Evolutionary conservation across 441 rosid species (phyloP).

Genomic region (Daphne laureola): DNA sequence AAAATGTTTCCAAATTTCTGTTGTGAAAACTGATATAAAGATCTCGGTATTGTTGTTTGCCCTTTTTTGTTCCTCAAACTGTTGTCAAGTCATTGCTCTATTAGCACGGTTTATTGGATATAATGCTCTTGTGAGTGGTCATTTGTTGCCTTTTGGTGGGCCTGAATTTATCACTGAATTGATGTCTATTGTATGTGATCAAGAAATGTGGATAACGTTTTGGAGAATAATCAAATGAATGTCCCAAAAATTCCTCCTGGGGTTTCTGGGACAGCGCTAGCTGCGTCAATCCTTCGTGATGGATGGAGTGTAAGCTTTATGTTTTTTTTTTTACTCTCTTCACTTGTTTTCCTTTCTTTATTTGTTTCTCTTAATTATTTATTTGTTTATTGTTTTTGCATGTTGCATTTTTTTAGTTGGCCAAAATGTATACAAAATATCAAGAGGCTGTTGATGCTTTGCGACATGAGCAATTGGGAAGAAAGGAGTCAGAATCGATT

Average conservation of each 20-base stretch:
- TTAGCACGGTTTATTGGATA: too few relatives aligned
- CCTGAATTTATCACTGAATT: too few relatives aligned
- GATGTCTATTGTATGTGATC: too few relatives aligned
- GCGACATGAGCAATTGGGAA: slow-evolving; percentile 93
- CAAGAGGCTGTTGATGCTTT: slow-evolving; percentile 98
- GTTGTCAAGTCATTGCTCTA: too few relatives aligned
- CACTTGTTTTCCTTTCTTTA: background rate
- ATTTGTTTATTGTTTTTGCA: slow-evolving; percentile 11
- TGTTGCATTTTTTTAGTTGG: slow-evolving; percentile 44
- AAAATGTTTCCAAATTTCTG: too few relatives aligned
- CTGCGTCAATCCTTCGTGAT: slow-evolving; percentile 94
- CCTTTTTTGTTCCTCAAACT: too few relatives aligned
- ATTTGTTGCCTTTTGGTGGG: too few relatives aligned
- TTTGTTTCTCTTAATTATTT: slow-evolving; percentile 6
- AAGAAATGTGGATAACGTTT: slow-evolving; percentile 19
- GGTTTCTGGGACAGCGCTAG: slow-evolving; percentile 94
- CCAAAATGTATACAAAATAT: slow-evolving; percentile 89
- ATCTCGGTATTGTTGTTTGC: too few relatives aligned
- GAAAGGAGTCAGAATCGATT: slow-evolving; percentile 86
- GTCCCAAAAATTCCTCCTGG: slow-evolving; percentile 79
- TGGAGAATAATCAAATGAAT: slow-evolving; percentile 37
- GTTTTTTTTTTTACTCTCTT: slow-evolving; percentile 1
- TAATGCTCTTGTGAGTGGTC: too few relatives aligned
- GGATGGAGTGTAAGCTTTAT: slow-evolving; percentile 94
- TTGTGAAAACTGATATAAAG: too few relatives aligned